Evolutionary conservation across 1,284 basidiomycete species (phyloP), one percentile per base, ranked within the genome.

Genomic region (Trichosporon faecale): DNA sequence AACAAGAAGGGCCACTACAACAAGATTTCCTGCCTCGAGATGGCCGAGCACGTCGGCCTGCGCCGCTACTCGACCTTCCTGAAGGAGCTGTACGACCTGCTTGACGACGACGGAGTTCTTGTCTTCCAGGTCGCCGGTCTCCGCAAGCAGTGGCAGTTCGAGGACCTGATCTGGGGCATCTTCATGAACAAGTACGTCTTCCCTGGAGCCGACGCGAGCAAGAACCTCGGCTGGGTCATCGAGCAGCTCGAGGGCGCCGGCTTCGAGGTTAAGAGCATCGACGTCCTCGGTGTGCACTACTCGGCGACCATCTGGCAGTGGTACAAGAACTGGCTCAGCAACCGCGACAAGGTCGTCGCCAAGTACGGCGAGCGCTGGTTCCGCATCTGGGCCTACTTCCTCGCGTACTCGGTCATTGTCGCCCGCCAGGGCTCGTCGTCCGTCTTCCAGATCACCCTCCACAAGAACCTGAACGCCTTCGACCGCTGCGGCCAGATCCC

Each of bases 11-110:
- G 90, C 68, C 89, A 89, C 69, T 99, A 91, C 83, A 91, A 89
- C 81, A 99, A 99, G 87, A 99, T 99, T 73, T 93, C 96, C 66
- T 91, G 90, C 76, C 88, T 99, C 76, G 96, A 99, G 85, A 99
- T 99, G 96, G 96, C 96, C 44, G 97, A 99, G 89, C 95, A 98
- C 79, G 97, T 99, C 73, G 96, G 96, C 70, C 90, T 99, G 80
- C 90, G 94, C 76, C 91, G 94, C 72, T 99, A 99, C 84, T 88
- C 88, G 64, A 84, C 90, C 57, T 99, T 97, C 89, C 87, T 99
- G 76, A 86, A 87, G 37, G 93, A 98, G 83, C 89, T 99, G 70
- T 98, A 98, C 84, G 88, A 96, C 78, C 87, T 98, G 33, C 87
- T 99, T 72, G 91, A 95, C 74, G 96, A 99, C 84, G 92, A 98